Evolutionary conservation across 441 rosid genomes (phyloP), one percentile per base, ranked within the genome.

Genomic region (Macaranga tanarius): DNA sequence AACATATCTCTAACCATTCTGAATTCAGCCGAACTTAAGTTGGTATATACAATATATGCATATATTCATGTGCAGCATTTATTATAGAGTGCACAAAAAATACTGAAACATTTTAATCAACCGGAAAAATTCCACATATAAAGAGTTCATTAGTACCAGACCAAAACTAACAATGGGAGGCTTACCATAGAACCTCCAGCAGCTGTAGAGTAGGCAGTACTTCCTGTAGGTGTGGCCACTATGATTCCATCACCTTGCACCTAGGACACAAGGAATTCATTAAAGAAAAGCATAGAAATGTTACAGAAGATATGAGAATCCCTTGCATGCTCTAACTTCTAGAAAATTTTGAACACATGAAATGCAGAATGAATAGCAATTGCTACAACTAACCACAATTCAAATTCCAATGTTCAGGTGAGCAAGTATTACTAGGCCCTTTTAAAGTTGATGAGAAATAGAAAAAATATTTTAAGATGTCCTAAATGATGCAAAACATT

Each of bases 171-270:
- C 38, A 71, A 66, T 63, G 57, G 59, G 52, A 64, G 65, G 58
- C 79, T 77, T 81, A 95, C 99, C 99, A 95, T 92, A 76, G 99
- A 95, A 77, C 99, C 99, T 75, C 99, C 97, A 11, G 99, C 99
- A 75, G 99, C 94, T 52, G 97, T 92, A 82, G 97, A 95, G 82
- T 95, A 95, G 66, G 99, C 97, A 69, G 99, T 95, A 78, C 99
- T 95, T 73, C 99, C 99, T 16, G 99, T 95, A 69, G 99, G 99
- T 69, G 99, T 95, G 62, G 99, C 99, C 82, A 95, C 88, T 73
- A 95, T 95, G 70, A 95, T 97, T 82, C 99, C 97, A 77, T 95
- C 99, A 31, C 97, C 99, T 88, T 95, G 99, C 79, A 95, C 97
- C 99, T 95, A 72, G 69, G 69, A 77, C 60, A 73, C 42, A 48